These are phyloP conservation scores for Colletotrichum cordylinicola DNA, from an alignment of 2,329 filamentous ascomycete genomes.

Conservation along the genomic window DNA sequence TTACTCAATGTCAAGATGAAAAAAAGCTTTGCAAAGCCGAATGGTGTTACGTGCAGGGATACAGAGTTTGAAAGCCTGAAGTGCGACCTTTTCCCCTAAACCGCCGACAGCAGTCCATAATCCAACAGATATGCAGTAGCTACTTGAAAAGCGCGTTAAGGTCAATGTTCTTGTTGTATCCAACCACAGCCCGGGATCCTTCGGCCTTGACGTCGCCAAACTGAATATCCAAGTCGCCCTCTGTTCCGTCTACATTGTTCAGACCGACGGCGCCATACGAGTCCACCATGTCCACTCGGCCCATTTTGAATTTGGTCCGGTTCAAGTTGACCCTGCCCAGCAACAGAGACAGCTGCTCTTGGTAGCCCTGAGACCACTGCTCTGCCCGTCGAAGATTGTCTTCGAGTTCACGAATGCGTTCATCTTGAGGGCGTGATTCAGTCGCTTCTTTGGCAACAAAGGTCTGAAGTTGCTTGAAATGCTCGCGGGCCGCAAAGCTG, in stretches of 20 bases:
- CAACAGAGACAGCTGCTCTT: not conserved
- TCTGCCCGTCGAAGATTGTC: not conserved
- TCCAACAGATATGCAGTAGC: not conserved
- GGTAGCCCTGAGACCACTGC: not conserved
- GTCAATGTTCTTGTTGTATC: not conserved
- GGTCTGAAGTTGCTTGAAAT: not conserved
- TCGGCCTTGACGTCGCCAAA: not conserved
- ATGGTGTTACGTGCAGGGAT: not conserved
- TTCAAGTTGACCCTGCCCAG: not conserved
- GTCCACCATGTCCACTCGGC: not conserved
- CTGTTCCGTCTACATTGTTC: not conserved
- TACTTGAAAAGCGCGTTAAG: not conserved
- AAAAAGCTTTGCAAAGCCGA: not conserved
- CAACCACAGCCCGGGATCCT: not conserved
- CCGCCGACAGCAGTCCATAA: not conserved
- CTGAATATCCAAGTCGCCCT: not conserved
- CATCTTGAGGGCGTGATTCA: not conserved
- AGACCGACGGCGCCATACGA: not conserved
- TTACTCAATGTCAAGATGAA: not conserved
- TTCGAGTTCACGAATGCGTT: not conserved
- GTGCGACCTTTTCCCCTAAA: not conserved
- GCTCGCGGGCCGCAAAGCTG: not conserved
- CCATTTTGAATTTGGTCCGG: not conserved
- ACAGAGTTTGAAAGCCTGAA: not conserved
- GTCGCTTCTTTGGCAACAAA: not conserved